Percentiles rank a stretch among this genome's conserved stretches.
Conservation (phyloP, 1,139 yeast species). For the Fermentozyma sake region DNA sequence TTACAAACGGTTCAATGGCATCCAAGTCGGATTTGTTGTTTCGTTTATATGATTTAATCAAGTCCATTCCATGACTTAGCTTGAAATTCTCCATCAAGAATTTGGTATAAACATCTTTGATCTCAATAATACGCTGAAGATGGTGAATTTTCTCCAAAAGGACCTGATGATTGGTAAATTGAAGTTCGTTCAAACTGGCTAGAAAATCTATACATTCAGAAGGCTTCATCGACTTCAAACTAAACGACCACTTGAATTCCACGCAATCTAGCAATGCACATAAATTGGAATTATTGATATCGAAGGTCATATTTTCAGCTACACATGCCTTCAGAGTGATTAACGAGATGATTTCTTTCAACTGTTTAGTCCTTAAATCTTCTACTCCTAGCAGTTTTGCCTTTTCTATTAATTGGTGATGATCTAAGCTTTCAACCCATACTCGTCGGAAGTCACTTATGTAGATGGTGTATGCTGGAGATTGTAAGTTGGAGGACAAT, state of each 20-base stretch:
- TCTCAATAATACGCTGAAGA: conserved; percentile 19
- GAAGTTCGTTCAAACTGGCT: conserved; percentile 19
- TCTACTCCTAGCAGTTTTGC: conserved; percentile 24
- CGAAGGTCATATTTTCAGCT: no score
- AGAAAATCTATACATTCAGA: no score
- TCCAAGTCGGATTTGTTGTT: conserved; percentile 13
- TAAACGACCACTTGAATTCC: no score
- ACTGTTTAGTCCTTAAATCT: no score
- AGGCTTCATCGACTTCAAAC: no score
- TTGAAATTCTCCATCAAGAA: conserved; percentile 35
- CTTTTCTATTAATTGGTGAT: conserved; percentile 11
- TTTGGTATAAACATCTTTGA: conserved; percentile 31
- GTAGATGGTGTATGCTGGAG: conserved; percentile 21
- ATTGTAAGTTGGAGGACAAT: no score
- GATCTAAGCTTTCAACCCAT: conserved; percentile 23
- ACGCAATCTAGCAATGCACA: no score
- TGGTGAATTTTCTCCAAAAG: conserved; percentile 16
- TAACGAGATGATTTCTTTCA: no score
- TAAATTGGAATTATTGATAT: no score
- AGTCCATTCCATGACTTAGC: conserved; percentile 32
- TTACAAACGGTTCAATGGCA: conserved; percentile 15
- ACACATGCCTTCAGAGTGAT: no score
- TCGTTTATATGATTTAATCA: conserved; percentile 24
- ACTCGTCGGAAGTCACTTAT: conserved; percentile 24
- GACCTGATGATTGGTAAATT: conserved; percentile 20